Percentiles rank a stretch among this genome's conserved stretches.
Conservation (phyloP, 495 filamentous ascomycete genomes). For the Hyaloscypha variabilis region DNA sequence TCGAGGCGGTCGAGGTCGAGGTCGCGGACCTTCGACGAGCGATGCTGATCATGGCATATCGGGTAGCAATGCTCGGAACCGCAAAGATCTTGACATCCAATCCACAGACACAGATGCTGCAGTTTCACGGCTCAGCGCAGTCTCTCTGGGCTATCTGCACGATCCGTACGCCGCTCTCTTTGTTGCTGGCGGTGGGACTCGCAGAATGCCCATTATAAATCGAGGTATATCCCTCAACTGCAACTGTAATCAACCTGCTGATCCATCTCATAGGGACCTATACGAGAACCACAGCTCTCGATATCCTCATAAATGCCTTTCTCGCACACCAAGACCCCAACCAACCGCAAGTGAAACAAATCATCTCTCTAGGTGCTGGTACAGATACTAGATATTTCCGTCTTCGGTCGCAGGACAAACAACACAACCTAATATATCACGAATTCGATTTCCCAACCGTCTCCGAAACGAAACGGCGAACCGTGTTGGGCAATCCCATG, state of each 20-base stretch:
- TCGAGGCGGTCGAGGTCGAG: slow-evolving; percentile 35
- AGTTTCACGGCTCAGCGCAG: slow-evolving; percentile 84
- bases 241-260: slow-evolving; percentile 8
- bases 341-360: slow-evolving; percentile 61
- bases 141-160: slow-evolving; percentile 81
- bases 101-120: slow-evolving; percentile 92
- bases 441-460: slow-evolving; percentile 89
- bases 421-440: slow-evolving; percentile 69
- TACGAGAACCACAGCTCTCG: slow-evolving; percentile 85
- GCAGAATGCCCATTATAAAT: slow-evolving; percentile 88
- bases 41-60: neutral
- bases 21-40: slow-evolving; percentile 19
- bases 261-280: slow-evolving; percentile 71
- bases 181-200: slow-evolving; percentile 43
- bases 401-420: slow-evolving; percentile 39
- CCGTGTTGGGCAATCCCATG: slow-evolving; percentile 14
- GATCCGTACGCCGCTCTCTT: slow-evolving; percentile 78
- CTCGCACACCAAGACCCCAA: slow-evolving; percentile 41
- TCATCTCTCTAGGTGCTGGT: slow-evolving; percentile 91
- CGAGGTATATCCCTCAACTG: slow-evolving; percentile 59
- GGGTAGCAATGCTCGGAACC: slow-evolving; percentile 1
- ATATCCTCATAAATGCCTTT: slow-evolving; percentile 74
- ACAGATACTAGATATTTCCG: slow-evolving; percentile 89
- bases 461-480: slow-evolving; percentile 40
- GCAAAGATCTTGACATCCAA: slow-evolving; percentile 59